Evolutionary conservation across 228 moss, liverwort and hornwort species (phyloP).

Genomic region (Sphagnum magellanicum): DNA sequence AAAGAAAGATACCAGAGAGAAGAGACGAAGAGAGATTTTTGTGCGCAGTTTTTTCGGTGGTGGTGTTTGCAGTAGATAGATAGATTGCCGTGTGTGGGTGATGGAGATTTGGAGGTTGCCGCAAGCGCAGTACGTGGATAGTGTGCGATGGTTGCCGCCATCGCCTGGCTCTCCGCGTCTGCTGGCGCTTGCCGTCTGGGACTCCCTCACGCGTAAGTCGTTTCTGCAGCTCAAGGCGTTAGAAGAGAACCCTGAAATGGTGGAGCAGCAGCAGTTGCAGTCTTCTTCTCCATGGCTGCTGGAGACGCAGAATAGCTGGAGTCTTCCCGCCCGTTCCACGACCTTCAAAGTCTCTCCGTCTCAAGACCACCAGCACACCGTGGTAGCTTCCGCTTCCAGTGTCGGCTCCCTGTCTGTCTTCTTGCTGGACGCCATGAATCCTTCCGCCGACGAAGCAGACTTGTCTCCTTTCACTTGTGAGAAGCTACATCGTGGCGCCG

Average conservation of each 20-base stretch:
- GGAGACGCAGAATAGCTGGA: slow-evolving; percentile 52
- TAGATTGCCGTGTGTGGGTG: not conserved
- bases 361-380: slow-evolving; percentile 42
- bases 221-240: slow-evolving; percentile 25
- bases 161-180: slow-evolving; percentile 44
- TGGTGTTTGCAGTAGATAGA: no score
- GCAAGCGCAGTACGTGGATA: slow-evolving; percentile 80
- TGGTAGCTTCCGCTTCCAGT: slow-evolving; percentile 59
- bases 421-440: slow-evolving; percentile 53
- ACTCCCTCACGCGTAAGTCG: slow-evolving; percentile 55
- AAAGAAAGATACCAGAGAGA: no score
- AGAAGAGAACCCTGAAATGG: slow-evolving; percentile 26
- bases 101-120: slow-evolving; percentile 83
- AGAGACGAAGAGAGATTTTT: no score
- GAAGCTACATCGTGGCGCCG: slow-evolving; percentile 53
- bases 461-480: slow-evolving; percentile 56
- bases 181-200: slow-evolving; percentile 78
- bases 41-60: no score
- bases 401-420: slow-evolving; percentile 72
- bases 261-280: not conserved
- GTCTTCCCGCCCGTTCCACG: slow-evolving; percentile 54
- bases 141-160: slow-evolving; percentile 77
- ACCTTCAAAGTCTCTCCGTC: slow-evolving; percentile 57
- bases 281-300: slow-evolving; percentile 29
- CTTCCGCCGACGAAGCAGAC: slow-evolving; percentile 15